Base-by-base conservation (phyloP, 2,329 filamentous ascomycete species). In the Calonectria hongkongensis region DNA sequence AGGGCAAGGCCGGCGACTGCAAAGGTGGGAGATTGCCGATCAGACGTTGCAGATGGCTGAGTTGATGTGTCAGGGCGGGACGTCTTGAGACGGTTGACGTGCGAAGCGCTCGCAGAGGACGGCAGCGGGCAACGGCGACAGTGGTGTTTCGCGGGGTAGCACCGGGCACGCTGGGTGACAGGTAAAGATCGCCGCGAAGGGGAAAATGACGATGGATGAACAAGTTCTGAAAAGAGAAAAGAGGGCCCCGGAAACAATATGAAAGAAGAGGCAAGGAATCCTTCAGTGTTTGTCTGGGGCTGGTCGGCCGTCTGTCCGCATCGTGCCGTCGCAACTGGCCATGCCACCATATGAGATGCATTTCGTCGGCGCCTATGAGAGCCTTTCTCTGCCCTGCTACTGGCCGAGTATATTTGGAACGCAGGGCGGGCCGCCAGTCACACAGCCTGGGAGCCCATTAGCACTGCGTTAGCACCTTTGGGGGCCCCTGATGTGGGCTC, bases 391-490 rank as follows among this genome's bases (percentile, higher is more conserved):
- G 66, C 10, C 50, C 54, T 76, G 58, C 78, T 62, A 81, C 68
- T 81, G 80, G 80, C 71, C 69, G 73, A 74, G 71, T 78, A 79
- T 72, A 76, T 81, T 81, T 80, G 79, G 79, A 76, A 76, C 75
- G 43, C 68, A 56, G 36, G 36, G 43, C 50, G 30, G 68, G 48
- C 79, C 66, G 75, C 78, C 76, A 75, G 71, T 64, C 72, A 58
- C 54, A 76, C 47, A 18, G 25, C 48, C 27, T 48, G 43, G 60
- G 62, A 63, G 47, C 66, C 63, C 67, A 10, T 58, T 47, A 56
- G 65, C 67, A 73, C 71, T 73, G 65, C 66, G 76, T 65, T 65
- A 68, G 50, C 73, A 71, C 74, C 62, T 47, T 62, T 64, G 54
- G 65, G 73, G 39, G 39, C 63, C 51, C 68, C 66, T 67, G 66